phyloP scores from a whole-genome alignment of 2,329 filamentous ascomycete genomes.

The Macroventuria anomochaeta region DNA sequence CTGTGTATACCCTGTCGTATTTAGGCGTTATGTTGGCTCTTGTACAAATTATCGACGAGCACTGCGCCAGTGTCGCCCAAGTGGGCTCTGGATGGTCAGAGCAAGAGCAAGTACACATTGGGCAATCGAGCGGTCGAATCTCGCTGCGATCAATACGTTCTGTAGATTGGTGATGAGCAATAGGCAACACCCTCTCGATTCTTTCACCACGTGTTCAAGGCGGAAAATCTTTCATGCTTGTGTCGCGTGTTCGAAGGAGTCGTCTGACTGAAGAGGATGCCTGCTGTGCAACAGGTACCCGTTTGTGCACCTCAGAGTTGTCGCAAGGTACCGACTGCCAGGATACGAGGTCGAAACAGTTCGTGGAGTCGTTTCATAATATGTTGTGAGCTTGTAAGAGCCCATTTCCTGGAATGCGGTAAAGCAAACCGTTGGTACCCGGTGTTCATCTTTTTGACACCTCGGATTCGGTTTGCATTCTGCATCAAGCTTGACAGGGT shows the following conservation, averaged over 20 bases:
- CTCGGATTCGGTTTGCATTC: slow-evolving; percentile 2
- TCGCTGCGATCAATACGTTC: too few relatives aligned
- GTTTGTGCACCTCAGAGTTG: not conserved
- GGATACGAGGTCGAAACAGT: slow-evolving; percentile 6
- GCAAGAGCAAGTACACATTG: too few relatives aligned
- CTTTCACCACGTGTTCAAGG: not conserved
- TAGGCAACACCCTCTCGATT: too few relatives aligned
- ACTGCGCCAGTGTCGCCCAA: too few relatives aligned
- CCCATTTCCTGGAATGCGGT: slow-evolving; percentile 13
- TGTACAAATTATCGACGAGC: too few relatives aligned
- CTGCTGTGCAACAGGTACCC: slow-evolving; percentile 7
- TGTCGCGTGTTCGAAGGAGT: not conserved
- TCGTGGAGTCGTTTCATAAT: slow-evolving; percentile 12
- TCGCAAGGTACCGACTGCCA: slow-evolving; percentile 5
- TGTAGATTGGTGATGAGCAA: not conserved
- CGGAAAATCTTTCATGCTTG: not conserved
- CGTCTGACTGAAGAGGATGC: slow-evolving; percentile 8
- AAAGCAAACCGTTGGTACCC: slow-evolving; percentile 3
- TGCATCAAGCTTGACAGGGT: slow-evolving; percentile 7
- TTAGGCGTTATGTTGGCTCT: not conserved
- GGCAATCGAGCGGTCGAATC: too few relatives aligned
- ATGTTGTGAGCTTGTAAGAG: slow-evolving; percentile 9
- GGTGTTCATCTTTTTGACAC: not conserved
- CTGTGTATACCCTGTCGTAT: not conserved
- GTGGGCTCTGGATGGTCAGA: too few relatives aligned